These are phyloP conservation scores for Dryas alaskensis DNA, from an alignment of 306 rosid genomes.

Conservation along the genomic window DNA sequence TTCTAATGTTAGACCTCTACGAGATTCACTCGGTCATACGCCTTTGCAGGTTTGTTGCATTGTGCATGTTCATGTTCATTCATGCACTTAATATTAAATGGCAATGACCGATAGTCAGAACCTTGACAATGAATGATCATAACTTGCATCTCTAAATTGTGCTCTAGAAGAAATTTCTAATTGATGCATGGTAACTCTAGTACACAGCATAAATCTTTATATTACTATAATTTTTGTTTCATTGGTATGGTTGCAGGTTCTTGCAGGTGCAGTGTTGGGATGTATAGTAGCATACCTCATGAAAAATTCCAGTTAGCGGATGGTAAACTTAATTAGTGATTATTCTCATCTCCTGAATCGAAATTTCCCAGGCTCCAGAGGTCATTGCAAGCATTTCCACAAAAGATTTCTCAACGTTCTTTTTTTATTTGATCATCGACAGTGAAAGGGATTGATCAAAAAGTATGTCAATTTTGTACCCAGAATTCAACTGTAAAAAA, in stretches of 20 bases:
- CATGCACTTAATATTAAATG: neutral
- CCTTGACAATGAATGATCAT: neutral
- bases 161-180: neutral
- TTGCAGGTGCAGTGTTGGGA: slow-evolving; percentile 51
- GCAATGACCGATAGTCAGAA: neutral
- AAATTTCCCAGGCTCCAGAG: neutral
- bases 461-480: slow-evolving; percentile 9
- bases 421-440: too few relatives aligned
- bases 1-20: slow-evolving; percentile 43
- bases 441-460: neutral
- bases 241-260: slow-evolving; percentile 32
- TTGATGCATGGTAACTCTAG: neutral
- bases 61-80: neutral
- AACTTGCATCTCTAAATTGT: neutral
- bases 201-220: neutral
- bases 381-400: neutral
- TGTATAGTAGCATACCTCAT: slow-evolving; percentile 37
- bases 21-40: slow-evolving; percentile 55
- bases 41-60: slow-evolving; percentile 38
- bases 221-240: neutral
- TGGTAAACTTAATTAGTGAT: neutral
- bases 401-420: neutral
- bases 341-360: neutral
- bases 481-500: slow-evolving; percentile 5
- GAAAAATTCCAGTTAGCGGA: slow-evolving; percentile 29